Evolutionary conservation across 2,329 filamentous ascomycete genomes (phyloP), one percentile per base, ranked within the genome.

Genomic region (Paecilomyces variotii): DNA sequence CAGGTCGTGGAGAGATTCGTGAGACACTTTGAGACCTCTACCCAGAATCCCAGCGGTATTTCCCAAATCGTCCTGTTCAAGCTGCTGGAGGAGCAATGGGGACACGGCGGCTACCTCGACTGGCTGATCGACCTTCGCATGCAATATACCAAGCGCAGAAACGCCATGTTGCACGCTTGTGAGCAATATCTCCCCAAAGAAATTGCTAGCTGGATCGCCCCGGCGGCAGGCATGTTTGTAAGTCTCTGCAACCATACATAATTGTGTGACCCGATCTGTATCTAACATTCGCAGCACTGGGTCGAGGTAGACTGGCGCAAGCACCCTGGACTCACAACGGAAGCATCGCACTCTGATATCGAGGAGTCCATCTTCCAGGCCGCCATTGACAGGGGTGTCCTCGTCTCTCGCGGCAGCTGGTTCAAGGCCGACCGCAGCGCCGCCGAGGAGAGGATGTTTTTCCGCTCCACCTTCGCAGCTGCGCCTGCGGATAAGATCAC

Each of bases 181-280:
- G 89, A 93, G 72, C 82, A 84, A 61, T 84, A 87, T 66, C 76
- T 96, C 24, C 91, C 91, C 0, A 77, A 71, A 35, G 85, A 87
- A 28, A 77, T 96, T 30, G 87, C 91, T 24, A 85, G 79, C 70
- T 97, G 91, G 91, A 82, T 79, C 26, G 83, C 89, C 0, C 91
- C 92, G 0, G 82, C 81, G 60, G 90, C 91, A 0, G 92, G 92
- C 70, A 99, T 99, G 94, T 99, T 99, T 83, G 88, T 90, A 76
- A 81, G 87, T 85, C 39, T 57, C 61, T 54, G 28, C 52, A 10
- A 50, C 9, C 2, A 9, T 28, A 28, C n/a, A 24, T 11, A 34
- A 58, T 26, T 53, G 45, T 27, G 34, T 25, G n/a, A 12, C 53
- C 27, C n/a, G 27, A 53, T 55, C 19, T n/a, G 61, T 14, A 35